phyloP scores from a whole-genome alignment of 306 rosid genomes.

The Quercus parvula region DNA sequence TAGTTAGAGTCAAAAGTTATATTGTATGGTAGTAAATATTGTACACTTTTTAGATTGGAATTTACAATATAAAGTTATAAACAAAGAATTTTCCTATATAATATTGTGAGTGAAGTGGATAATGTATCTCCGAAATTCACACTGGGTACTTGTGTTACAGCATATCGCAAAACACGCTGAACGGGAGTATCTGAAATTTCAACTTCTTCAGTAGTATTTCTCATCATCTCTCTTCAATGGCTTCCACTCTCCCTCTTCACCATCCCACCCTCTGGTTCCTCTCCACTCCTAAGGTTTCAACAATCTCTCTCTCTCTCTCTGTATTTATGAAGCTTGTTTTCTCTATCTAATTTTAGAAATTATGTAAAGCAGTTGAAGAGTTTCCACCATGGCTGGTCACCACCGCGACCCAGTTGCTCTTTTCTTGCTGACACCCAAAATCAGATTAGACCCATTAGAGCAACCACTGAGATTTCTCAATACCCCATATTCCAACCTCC shows the following conservation, averaged over 20 bases:
- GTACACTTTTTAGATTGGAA: no score
- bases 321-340: neutral
- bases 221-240: slow-evolving; percentile 41
- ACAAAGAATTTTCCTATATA: no score
- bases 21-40: no score
- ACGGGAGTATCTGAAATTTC: neutral
- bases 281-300: slow-evolving; percentile 55
- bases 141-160: neutral
- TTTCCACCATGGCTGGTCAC: slow-evolving; percentile 38
- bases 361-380: slow-evolving; percentile 43
- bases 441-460: slow-evolving; percentile 48
- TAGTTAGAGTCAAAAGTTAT: no score
- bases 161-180: neutral
- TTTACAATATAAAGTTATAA: no score
- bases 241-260: slow-evolving; percentile 52
- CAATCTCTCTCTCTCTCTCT: slow-evolving; percentile 12
- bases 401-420: slow-evolving; percentile 41
- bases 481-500: slow-evolving; percentile 65
- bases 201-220: neutral
- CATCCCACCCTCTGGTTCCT: slow-evolving; percentile 50
- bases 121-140: neutral
- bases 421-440: slow-evolving; percentile 24
- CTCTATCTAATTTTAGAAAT: neutral
- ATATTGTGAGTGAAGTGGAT: neutral
- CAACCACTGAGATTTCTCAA: slow-evolving; percentile 44